Evolutionary conservation across 805 yeast genomes (phyloP), one percentile per base, ranked within the genome.

Genomic region (Candida koratica): DNA sequence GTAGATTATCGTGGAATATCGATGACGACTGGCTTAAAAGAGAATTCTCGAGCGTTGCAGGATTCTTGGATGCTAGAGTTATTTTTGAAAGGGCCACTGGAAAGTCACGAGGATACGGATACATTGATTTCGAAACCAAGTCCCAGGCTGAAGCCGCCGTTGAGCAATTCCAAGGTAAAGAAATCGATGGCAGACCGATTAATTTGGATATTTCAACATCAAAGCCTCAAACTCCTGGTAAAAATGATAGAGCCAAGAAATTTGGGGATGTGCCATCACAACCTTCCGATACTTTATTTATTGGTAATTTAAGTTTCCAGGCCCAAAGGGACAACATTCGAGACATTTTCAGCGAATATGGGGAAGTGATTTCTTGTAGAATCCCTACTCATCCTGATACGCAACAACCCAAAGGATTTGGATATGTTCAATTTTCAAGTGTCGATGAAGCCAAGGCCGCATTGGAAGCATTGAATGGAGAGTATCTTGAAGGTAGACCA

Each of bases 371-470:
- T 38, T 85, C 95, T 45, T 89, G 88, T 52, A 83, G 98, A 73
- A 72, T 93, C 50, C 98, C 98, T 64, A 90, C 97, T 28, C 94
- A 93, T 71, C 97, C 96, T 57, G 97, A 90, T 65, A 89, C 97
- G 48, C 95, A 88, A 64, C 96, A 90, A 71, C 95, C 95, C 65
- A 93, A 93, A 79, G 98, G 98, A 51, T 93, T 93, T 70, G 98
- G 97, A 49, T 93, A 93, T 67, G 96, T 90, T 40, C 97, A 93
- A 71, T 90, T 77, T 60, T 71, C 84, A 30, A 73, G 82, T 41
- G 71, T 84, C 47, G 97, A 89, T 29, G 95, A 86, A 62, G 97
- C 98, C 51, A 77, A 81, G 65, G 76, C 80, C 44, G 97, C 97
- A 38, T 68, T 84, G 46, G 87, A 82, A 47, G 89, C 84, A 39